phyloP scores from a whole-genome alignment of 805 yeast genomes.

The Myxozyma neglecta region DNA sequence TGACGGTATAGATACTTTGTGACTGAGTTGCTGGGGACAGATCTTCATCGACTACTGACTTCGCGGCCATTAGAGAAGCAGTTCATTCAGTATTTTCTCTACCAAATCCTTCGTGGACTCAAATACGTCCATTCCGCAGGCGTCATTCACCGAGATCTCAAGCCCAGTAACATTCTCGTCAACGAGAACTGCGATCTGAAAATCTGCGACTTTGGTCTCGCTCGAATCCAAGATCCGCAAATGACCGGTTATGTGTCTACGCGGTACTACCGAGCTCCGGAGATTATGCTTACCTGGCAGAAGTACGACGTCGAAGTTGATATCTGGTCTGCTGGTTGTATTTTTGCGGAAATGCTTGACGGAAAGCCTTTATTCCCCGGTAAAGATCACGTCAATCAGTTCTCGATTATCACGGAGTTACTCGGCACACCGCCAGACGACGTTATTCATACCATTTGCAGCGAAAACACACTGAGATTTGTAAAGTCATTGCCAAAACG shows the following conservation, averaged over 20 bases:
- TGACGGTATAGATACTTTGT: constrained; percentile 62
- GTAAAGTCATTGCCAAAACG: constrained; percentile 91
- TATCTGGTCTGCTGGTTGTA: constrained; percentile 97
- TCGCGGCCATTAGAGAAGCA: constrained; percentile 94
- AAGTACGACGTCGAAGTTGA: constrained; percentile 95
- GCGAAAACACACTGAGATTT: constrained; percentile 90
- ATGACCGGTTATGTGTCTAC: constrained; percentile 99
- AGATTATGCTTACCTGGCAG: constrained; percentile 98
- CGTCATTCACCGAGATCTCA: constrained; percentile 84
- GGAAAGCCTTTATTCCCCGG: constrained; percentile 98
- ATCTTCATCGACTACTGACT: constrained; percentile 84
- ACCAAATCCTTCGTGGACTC: constrained; percentile 85
- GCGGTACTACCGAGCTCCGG: constrained; percentile 95
- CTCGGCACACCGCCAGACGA: constrained; percentile 96
- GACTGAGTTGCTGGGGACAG: constrained; percentile 96
- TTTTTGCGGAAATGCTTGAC: constrained; percentile 95
- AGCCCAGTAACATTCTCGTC: constrained; percentile 76
- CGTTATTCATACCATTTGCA: constrained; percentile 92
- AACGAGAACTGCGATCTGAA: constrained; percentile 89
- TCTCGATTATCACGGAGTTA: constrained; percentile 91
- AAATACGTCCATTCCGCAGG: constrained; percentile 92
- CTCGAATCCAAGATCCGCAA: constrained; percentile 96
- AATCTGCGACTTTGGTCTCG: constrained; percentile 91
- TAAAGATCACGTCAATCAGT: constrained; percentile 97
- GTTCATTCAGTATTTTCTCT: constrained; percentile 92